Percentiles rank a stretch among this genome's conserved stretches.
phyloP scores from a whole-genome alignment of 2,329 filamentous ascomycete genomes.

The Arthrobotrys iridis region DNA sequence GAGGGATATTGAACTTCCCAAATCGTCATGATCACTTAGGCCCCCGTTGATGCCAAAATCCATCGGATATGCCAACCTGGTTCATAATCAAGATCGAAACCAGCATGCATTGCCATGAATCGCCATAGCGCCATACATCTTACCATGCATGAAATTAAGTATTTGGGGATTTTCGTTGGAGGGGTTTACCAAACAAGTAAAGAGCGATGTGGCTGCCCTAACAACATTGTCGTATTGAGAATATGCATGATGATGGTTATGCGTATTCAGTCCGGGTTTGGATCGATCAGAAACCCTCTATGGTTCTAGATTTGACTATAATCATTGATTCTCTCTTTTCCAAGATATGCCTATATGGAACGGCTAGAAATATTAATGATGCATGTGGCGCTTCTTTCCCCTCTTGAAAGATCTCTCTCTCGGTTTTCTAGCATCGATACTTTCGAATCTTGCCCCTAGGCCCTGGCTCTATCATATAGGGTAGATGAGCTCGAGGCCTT shows the following conservation, averaged over 20 bases:
- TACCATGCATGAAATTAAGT: not conserved
- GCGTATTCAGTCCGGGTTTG: not conserved
- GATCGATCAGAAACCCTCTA: not conserved
- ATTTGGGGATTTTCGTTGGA: not conserved
- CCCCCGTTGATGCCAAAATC: too few relatives aligned
- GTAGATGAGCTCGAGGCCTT: slow-evolving; percentile 8
- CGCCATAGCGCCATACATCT: not conserved
- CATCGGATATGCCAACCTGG: too few relatives aligned
- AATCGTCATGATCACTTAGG: not conserved
- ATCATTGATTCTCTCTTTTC: not conserved
- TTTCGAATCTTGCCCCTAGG: not conserved
- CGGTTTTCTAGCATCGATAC: too few relatives aligned
- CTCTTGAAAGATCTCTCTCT: not conserved
- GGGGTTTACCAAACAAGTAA: not conserved
- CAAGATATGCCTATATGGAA: not conserved
- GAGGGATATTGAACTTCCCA: slow-evolving; percentile 18
- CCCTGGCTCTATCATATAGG: not conserved
- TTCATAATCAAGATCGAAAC: too few relatives aligned
- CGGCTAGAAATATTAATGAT: not conserved
- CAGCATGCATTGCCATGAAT: too few relatives aligned
- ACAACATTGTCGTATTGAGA: not conserved
- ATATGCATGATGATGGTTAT: slow-evolving; percentile 14
- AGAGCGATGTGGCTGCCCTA: not conserved
- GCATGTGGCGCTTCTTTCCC: too few relatives aligned
- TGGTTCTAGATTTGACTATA: not conserved